These are phyloP conservation scores for Parastagonospora nodorum DNA, from an alignment of 2,329 filamentous ascomycete genomes.

Conservation along the genomic window DNA sequence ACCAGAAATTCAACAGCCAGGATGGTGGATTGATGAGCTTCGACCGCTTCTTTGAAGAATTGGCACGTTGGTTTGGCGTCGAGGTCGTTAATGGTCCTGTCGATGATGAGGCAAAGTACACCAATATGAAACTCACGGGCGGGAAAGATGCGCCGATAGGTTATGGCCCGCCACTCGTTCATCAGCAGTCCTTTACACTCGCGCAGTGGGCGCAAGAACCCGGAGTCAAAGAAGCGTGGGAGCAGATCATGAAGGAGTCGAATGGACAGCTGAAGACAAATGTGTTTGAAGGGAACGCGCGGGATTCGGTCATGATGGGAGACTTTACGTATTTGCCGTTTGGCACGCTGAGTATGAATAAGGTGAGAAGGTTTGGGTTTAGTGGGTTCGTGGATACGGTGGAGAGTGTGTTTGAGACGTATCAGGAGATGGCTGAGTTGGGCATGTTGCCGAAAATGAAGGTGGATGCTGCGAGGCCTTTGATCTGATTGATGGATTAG, in stretches of 20 bases:
- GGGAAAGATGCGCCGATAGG: no score
- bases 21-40: no score
- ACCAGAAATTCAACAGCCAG: no score
- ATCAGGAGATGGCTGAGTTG: conserved; percentile 14
- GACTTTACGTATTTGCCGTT: conserved; percentile 7
- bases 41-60: no score
- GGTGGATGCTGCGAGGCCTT: conserved; percentile 7
- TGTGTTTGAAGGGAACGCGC: conserved; percentile 2
- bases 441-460: conserved; percentile 12
- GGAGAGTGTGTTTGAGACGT: conserved; percentile 18
- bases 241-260: neutral
- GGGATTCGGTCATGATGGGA: conserved; percentile 11
- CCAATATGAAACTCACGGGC: no score
- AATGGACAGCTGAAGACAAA: conserved; percentile 6
- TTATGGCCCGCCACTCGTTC: no score
- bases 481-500: neutral
- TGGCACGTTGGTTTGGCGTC: no score
- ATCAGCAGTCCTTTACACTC: no score
- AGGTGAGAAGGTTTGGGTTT: conserved; percentile 14
- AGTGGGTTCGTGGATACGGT: conserved; percentile 13
- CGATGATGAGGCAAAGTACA: no score
- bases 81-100: no score
- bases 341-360: conserved; percentile 9
- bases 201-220: no score
- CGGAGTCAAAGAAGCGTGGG: neutral